Conservation (phyloP, 768 basidiomycete species). For the Leucosporidium creatinivorum region DNA sequence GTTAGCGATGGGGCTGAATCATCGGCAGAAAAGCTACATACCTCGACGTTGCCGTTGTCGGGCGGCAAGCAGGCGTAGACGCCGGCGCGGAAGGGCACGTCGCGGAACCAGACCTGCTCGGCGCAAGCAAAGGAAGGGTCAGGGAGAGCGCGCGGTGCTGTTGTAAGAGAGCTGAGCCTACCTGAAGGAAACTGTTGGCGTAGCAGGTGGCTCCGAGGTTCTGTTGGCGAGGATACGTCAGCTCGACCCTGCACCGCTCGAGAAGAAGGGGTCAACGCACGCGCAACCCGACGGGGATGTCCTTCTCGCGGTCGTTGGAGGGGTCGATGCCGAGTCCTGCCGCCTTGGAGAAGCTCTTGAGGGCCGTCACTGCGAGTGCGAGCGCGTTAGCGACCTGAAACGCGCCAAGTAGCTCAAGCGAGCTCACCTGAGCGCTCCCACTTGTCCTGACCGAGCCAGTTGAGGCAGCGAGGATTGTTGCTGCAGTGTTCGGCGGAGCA, state of each 20-base stretch:
- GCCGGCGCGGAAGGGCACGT: conserved; percentile 67
- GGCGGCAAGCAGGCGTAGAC: conserved; percentile 70
- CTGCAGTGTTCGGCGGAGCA: conserved; percentile 50
- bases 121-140: no score
- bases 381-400: background rate
- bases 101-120: conserved; percentile 80
- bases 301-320: conserved; percentile 48
- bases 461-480: conserved; percentile 74
- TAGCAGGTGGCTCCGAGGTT: conserved; percentile 97
- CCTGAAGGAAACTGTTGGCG: conserved; percentile 90
- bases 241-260: background rate
- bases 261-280: conserved; percentile 43
- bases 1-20: conserved; percentile 1
- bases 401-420: conserved; percentile 36
- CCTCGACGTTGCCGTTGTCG: conserved; percentile 50
- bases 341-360: conserved; percentile 51
- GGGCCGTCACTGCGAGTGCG: conserved; percentile 47
- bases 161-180: conserved; percentile 34
- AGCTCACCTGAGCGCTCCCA: conserved; percentile 56
- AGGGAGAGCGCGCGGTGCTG: no score
- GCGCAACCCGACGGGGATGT: conserved; percentile 68
- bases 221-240: conserved; percentile 43
- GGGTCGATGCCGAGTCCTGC: conserved; percentile 56
- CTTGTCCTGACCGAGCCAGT: conserved; percentile 72
- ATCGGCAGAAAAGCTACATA: conserved; percentile 33